These are phyloP conservation scores for Setomelanomma holmii DNA, from an alignment of 2,329 filamentous ascomycete species.

Conservation along the genomic window DNA sequence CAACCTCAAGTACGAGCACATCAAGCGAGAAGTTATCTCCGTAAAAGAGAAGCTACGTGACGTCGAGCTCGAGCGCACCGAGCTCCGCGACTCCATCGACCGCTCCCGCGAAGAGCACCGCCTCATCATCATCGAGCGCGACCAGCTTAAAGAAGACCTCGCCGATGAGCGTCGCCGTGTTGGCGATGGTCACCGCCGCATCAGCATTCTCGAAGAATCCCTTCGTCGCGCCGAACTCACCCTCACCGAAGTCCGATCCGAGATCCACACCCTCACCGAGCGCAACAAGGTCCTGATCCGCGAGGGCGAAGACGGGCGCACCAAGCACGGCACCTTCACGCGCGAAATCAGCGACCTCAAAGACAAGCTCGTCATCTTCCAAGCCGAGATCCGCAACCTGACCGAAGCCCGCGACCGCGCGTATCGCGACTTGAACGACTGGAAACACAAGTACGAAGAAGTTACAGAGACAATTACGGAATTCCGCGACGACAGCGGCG, in stretches of 20 bases:
- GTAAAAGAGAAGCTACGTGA: constrained; percentile 32
- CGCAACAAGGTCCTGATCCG: constrained; percentile 23
- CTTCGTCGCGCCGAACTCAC: constrained; percentile 25
- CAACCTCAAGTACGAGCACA: constrained; percentile 31
- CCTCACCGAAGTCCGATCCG: constrained; percentile 16
- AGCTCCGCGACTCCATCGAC: constrained; percentile 24
- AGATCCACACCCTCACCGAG: constrained; percentile 25
- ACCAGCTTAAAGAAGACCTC: constrained; percentile 31
- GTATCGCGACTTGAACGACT: constrained; percentile 25
- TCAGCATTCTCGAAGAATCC: constrained; percentile 27
- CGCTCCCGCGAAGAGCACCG: constrained; percentile 27
- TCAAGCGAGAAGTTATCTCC: constrained; percentile 31
- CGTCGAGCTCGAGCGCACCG: constrained; percentile 23
- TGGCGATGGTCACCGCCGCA: constrained; percentile 23
- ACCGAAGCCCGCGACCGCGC: constrained; percentile 26
- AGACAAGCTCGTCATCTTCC: constrained; percentile 23
- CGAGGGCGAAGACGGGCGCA: constrained; percentile 25
- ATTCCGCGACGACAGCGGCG: constrained; percentile 25
- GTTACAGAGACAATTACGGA: constrained; percentile 30
- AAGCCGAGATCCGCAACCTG: constrained; percentile 29
- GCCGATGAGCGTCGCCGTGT: constrained; percentile 26
- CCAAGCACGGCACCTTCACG: constrained; percentile 21
- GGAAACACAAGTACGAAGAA: constrained; percentile 34
- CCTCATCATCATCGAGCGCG: constrained; percentile 29
- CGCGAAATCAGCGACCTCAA: constrained; percentile 19